phyloP scores from a whole-genome alignment of 1,139 yeast species.

The Diutina scorzettiae region DNA sequence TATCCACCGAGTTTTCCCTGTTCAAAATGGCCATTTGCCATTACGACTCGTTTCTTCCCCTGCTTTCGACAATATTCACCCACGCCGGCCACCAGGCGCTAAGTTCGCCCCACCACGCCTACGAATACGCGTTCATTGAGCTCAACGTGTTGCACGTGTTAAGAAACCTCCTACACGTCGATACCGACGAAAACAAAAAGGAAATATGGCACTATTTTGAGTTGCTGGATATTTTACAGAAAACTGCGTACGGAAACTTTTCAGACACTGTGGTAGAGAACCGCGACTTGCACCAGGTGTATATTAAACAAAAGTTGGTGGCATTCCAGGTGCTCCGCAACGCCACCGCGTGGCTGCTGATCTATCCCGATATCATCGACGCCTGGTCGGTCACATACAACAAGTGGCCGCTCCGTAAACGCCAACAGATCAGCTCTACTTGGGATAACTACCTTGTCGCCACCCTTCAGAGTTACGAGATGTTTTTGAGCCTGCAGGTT shows the following conservation, averaged over 20 bases:
- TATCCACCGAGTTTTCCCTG: slow-evolving; percentile 3
- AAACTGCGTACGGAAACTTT: background rate
- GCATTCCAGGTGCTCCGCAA: slow-evolving; percentile 1
- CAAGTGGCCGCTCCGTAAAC: background rate
- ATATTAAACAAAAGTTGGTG: slow-evolving; percentile 3
- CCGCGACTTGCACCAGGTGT: background rate
- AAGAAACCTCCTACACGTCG: background rate
- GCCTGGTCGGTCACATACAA: background rate
- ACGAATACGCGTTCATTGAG: background rate
- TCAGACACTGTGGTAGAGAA: background rate
- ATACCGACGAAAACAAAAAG: slow-evolving; percentile 4
- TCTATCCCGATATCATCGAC: slow-evolving; percentile 2
- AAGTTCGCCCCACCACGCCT: background rate
- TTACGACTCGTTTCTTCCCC: background rate
- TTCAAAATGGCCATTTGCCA: background rate
- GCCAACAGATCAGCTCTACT: background rate
- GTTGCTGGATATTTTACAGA: background rate
- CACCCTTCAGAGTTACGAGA: background rate
- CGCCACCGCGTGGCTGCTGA: slow-evolving; percentile 3
- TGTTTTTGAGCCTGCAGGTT: background rate
- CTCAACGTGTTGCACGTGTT: slow-evolving; percentile 2
- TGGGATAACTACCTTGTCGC: slow-evolving; percentile 1
- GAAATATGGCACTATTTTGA: slow-evolving; percentile 3
- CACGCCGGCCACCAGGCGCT: background rate
- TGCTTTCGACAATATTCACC: background rate